Conservation (phyloP, 139 green algal genomes). For the Auxenochlorella pyrenoidosa region DNA sequence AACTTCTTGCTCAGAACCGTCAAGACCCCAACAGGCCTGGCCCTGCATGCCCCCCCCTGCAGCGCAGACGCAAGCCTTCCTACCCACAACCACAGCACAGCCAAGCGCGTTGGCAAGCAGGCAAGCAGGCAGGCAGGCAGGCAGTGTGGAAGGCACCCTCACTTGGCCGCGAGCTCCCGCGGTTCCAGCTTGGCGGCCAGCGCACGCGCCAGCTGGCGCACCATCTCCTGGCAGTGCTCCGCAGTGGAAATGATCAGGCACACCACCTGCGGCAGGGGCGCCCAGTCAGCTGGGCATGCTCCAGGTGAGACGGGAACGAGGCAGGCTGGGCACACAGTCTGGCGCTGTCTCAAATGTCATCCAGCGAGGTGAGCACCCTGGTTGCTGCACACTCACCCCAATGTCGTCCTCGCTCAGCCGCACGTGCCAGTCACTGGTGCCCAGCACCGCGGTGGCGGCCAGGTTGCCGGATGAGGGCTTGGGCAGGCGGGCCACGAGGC, state of each 20-base stretch:
- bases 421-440: slow-evolving; percentile 75
- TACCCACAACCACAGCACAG: too few relatives aligned
- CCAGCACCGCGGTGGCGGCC: slow-evolving; percentile 43
- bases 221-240: slow-evolving; percentile 91
- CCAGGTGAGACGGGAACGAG: too few relatives aligned
- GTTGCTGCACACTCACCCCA: neutral
- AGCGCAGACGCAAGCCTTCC: too few relatives aligned
- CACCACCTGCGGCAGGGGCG: slow-evolving; percentile 50
- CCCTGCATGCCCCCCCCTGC: too few relatives aligned
- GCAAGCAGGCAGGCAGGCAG: neutral
- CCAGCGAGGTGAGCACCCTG: too few relatives aligned
- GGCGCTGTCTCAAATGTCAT: too few relatives aligned
- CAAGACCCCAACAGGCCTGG: too few relatives aligned
- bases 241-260: slow-evolving; percentile 92
- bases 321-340: too few relatives aligned
- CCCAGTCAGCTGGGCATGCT: too few relatives aligned
- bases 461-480: slow-evolving; percentile 69
- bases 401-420: slow-evolving; percentile 55
- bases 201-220: slow-evolving; percentile 62
- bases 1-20: neutral
- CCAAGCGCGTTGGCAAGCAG: neutral
- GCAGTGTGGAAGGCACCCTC: neutral
- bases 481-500: slow-evolving; percentile 81
- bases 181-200: slow-evolving; percentile 71
- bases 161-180: slow-evolving; percentile 41